Conservation (phyloP, 192 early-diverging fungal genomes). For the Coemansia sp. region DNA sequence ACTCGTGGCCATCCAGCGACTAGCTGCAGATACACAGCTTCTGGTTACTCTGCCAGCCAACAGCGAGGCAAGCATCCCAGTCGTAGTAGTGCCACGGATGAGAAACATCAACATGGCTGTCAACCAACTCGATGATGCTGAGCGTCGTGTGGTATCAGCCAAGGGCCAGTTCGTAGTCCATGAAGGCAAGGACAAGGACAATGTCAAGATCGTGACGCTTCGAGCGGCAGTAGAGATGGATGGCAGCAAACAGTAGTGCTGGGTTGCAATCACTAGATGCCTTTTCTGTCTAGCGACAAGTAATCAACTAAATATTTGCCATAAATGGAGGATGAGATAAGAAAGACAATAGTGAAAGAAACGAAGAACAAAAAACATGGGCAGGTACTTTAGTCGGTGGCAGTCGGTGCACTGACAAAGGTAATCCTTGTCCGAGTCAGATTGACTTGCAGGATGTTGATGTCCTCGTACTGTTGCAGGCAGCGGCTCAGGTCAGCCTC, state of each 20-base stretch:
- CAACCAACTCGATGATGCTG: not conserved
- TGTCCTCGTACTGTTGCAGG: conserved; percentile 72
- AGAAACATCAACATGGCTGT: not conserved
- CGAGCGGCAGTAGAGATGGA: conserved; percentile 13
- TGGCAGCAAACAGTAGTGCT: not conserved
- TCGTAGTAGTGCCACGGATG: conserved; percentile 26
- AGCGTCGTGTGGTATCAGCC: not conserved
- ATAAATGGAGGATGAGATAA: not conserved
- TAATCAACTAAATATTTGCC: not conserved
- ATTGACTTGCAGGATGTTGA: conserved; percentile 74
- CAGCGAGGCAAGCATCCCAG: conserved; percentile 41
- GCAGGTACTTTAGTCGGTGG: not conserved
- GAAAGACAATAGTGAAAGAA: not conserved
- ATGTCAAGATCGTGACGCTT: conserved; percentile 50
- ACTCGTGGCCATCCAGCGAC: conserved; percentile 21
- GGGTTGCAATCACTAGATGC: not conserved
- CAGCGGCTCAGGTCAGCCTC: conserved; percentile 77
- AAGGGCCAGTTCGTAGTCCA: conserved; percentile 41
- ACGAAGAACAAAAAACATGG: not conserved
- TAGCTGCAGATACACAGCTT: conserved; percentile 36
- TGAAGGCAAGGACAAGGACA: conserved; percentile 57
- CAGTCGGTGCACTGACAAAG: conserved; percentile 38
- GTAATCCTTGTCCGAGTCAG: conserved; percentile 62
- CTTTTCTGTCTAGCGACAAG: not conserved
- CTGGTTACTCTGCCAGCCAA: conserved; percentile 31